Conservation (phyloP, 225 moss, liverwort and hornwort genomes). For the Bryoerythrophyllum caledonicum region DNA sequence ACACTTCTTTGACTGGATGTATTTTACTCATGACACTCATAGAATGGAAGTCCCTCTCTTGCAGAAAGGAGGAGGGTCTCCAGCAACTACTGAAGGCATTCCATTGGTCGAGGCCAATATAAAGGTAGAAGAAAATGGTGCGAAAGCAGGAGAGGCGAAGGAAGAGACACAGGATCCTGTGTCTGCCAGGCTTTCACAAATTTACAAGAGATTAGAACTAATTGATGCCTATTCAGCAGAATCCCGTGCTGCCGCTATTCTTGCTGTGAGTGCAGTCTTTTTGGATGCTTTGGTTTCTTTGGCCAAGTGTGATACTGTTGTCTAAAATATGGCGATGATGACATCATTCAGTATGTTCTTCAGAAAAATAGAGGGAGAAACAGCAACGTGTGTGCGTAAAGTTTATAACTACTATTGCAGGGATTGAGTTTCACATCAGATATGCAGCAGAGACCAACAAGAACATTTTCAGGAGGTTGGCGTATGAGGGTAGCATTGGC, state of each 20-base stretch:
- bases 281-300: slow-evolving; percentile 20
- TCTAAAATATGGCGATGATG: too few relatives aligned
- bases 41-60: slow-evolving; percentile 24
- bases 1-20: too few relatives aligned
- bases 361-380: too few relatives aligned
- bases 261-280: slow-evolving; percentile 65
- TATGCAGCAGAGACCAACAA: slow-evolving; percentile 84
- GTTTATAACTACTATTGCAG: slow-evolving; percentile 40
- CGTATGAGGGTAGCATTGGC: slow-evolving; percentile 98
- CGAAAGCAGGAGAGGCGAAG: slow-evolving; percentile 37
- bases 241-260: slow-evolving; percentile 92
- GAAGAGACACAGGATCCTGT: slow-evolving; percentile 69
- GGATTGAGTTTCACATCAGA: slow-evolving; percentile 96
- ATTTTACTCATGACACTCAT: too few relatives aligned
- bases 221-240: slow-evolving; percentile 99
- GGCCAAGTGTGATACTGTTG: too few relatives aligned
- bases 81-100: slow-evolving; percentile 38
- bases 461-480: slow-evolving; percentile 98
- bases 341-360: too few relatives aligned
- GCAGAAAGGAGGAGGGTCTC: slow-evolving; percentile 61
- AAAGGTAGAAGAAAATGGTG: slow-evolving; percentile 52
- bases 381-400: slow-evolving; percentile 7
- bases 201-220: slow-evolving; percentile 95
- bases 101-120: slow-evolving; percentile 46
- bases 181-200: slow-evolving; percentile 79